Evolutionary conservation across 495 filamentous ascomycete genomes (phyloP), one percentile per base, ranked within the genome.

Genomic region (Talaromyces nanjingensis): DNA sequence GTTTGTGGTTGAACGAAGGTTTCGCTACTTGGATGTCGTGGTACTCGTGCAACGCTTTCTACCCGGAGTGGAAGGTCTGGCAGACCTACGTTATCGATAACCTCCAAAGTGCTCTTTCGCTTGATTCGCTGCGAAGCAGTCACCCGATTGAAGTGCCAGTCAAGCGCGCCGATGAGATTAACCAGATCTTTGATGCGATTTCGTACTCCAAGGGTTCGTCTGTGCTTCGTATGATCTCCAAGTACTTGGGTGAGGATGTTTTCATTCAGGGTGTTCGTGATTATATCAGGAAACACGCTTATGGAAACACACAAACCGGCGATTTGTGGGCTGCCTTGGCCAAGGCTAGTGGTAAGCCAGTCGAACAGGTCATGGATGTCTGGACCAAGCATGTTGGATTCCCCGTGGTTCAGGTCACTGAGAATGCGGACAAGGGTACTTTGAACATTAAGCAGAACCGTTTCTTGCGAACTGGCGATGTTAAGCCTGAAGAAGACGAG

Each of bases 51-150:
- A 83, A 84, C 62, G 76, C 71, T 62, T 96, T 98, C 81, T 97
- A 92, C 77, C 94, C 93, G 3, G 93, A 97, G 72, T 97, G 94
- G 93, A 96, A 97, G 77, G 91, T 97, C n/a, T 98, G 94, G 94
- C 86, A 97, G 75, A 86, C 83, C 18, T 98, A 96, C 70, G 93
- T 97, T 45, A 90, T 90, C 33, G 93, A 96, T 68, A 96, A 87
- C 69, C 82, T 97, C 65, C 92, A 96, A 77, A 84, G 89, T 65
- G 94, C 94, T 2, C 81, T 97, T 9, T 87, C 86, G 16, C 82
- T 97, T 27, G 94, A 98, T 74, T 96, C 93, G 11, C 79, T 97
- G 47, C 87, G 93, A 62, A 96, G 91, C 83, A 96, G 91, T 70
- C 94, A 98, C 79, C 93, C 94, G 39, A 96, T 98, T 66, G 93